Evolutionary conservation across 1,139 yeast species (phyloP).

Genomic region (Debaryomyces nepalensis): DNA sequence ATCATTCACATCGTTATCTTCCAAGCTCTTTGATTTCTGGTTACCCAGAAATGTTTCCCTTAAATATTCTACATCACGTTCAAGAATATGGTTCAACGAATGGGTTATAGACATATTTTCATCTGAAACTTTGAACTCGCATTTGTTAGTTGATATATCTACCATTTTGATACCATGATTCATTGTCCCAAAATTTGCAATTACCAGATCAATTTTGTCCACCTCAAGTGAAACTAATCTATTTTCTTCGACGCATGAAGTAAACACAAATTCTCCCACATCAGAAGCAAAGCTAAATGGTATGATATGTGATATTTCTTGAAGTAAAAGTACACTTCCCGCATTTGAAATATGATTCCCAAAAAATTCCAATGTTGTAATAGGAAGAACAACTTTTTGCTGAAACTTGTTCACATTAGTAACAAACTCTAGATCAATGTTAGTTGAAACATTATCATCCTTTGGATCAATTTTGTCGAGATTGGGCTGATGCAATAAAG

Average conservation of each 20-base stretch:
- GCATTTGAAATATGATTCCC: conserved; percentile 15
- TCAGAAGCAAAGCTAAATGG: conserved; percentile 17
- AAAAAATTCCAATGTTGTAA: conserved; percentile 15
- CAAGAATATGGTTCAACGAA: conserved; percentile 18
- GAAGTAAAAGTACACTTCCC: neutral
- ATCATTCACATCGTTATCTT: neutral
- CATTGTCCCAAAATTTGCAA: conserved; percentile 23
- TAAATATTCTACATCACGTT: conserved; percentile 27
- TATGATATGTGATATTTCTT: conserved; percentile 1
- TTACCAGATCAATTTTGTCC: conserved; percentile 15
- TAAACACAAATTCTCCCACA: conserved; percentile 14
- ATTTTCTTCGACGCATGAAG: conserved; percentile 15
- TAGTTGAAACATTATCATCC: neutral
- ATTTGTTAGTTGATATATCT: conserved; percentile 18
- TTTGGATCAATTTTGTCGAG: neutral
- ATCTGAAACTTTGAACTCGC: conserved; percentile 21
- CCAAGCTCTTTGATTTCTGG: neutral
- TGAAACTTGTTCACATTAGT: conserved; percentile 19
- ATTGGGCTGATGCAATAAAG: neutral
- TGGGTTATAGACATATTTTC: conserved; percentile 16
- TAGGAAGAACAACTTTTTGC: conserved; percentile 22
- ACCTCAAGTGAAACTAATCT: conserved; percentile 15
- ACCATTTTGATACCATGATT: conserved; percentile 20
- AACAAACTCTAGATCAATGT: conserved; percentile 12
- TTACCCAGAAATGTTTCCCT: conserved; percentile 10